Evolutionary conservation across 2,329 filamentous ascomycete species (phyloP).

Genomic region (Cercospora brassicicola): DNA sequence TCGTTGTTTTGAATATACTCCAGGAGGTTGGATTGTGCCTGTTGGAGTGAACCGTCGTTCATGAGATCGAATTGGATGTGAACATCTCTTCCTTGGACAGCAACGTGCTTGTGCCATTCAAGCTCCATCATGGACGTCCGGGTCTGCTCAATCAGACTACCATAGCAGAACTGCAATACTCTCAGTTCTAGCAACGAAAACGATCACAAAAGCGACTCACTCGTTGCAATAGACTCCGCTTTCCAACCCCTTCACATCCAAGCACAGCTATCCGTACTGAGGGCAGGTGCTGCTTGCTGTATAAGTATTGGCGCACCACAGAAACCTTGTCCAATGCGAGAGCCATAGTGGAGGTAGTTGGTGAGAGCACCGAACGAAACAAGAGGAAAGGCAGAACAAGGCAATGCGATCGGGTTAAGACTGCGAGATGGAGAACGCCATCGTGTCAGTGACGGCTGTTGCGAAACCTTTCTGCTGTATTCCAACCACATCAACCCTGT

Average conservation of each 20-base stretch:
- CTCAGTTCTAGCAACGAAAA: background rate
- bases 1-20: conserved; percentile 14
- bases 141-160: conserved; percentile 12
- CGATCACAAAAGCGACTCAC: background rate
- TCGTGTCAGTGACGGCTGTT: background rate
- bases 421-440: background rate
- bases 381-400: background rate
- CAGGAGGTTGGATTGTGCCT: conserved; percentile 7
- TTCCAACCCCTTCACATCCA: conserved; percentile 14
- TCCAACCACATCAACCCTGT: background rate
- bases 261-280: conserved; percentile 17
- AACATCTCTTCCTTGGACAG: conserved; percentile 16
- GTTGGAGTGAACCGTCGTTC: background rate
- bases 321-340: conserved; percentile 12
- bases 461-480: background rate
- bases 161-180: conserved; percentile 14
- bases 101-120: conserved; percentile 19
- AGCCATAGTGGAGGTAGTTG: conserved; percentile 4
- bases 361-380: background rate
- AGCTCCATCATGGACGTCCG: conserved; percentile 9
- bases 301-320: conserved; percentile 15
- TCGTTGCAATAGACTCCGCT: conserved; percentile 16
- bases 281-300: conserved; percentile 14
- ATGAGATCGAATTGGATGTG: conserved; percentile 18
- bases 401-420: background rate